Conservation (phyloP, 2,329 filamentous ascomycete species). For the Davidsoniella virescens region DNA sequence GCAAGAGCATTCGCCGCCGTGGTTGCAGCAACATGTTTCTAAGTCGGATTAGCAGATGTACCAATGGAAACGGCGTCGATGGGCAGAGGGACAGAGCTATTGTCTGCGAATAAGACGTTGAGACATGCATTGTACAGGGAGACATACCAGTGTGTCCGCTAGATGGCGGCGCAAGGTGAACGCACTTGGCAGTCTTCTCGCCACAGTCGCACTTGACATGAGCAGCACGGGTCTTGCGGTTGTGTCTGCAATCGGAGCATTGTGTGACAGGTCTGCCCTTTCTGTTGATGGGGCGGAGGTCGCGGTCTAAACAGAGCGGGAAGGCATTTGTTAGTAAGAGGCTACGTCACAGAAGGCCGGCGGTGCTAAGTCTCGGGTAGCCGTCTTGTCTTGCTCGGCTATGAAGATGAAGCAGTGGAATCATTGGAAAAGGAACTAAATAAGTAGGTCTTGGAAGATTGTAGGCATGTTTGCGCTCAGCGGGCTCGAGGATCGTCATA, state of each 20-base stretch:
- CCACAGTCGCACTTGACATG: constrained; percentile 96
- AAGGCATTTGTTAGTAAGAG: not conserved
- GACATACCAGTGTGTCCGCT: constrained; percentile 40
- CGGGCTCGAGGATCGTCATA: too few species aligned
- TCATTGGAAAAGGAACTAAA: too few species aligned
- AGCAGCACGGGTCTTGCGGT: constrained; percentile 89
- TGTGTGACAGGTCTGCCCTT: constrained; percentile 95
- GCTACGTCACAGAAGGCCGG: too few species aligned
- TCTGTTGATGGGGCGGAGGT: constrained; percentile 11
- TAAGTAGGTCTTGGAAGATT: not conserved
- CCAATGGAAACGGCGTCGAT: too few species aligned
- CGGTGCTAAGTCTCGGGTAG: too few species aligned
- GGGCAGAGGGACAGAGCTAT: not conserved
- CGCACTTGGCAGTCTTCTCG: constrained; percentile 66
- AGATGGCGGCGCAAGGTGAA: constrained; percentile 39
- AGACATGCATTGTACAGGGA: not conserved
- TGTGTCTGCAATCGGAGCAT: constrained; percentile 88
- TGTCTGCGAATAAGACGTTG: not conserved
- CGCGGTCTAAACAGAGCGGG: constrained; percentile 4
- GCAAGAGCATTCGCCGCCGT: constrained; percentile 51
- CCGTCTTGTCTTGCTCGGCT: too few species aligned
- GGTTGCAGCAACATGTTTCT: constrained; percentile 56
- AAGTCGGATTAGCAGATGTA: constrained; percentile 7
- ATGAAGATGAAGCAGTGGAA: too few species aligned
- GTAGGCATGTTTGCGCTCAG: not conserved